Evolutionary conservation across 202 grass and related monocot species (phyloP).

Genomic region (Panicum hallii): DNA sequence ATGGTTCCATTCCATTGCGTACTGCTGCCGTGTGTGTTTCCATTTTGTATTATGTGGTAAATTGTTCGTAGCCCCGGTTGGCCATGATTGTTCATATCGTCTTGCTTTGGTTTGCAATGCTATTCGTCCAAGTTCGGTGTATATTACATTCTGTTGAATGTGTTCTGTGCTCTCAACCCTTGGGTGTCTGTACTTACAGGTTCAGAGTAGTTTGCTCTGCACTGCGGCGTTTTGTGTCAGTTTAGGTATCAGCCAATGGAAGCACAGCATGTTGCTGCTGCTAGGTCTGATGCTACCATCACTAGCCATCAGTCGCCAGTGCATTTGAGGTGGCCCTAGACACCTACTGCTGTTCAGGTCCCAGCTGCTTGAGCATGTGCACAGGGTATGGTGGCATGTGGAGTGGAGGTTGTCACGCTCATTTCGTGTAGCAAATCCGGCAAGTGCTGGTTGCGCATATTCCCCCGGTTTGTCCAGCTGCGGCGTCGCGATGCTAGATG

Average conservation of each 20-base stretch:
- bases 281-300: neutral
- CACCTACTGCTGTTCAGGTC: neutral
- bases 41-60: conserved; percentile 47
- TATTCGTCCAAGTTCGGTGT: conserved; percentile 20
- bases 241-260: neutral
- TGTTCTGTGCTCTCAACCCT: neutral
- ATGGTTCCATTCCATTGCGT: conserved; percentile 44
- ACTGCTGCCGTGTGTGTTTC: conserved; percentile 54
- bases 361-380: neutral
- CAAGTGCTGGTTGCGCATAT: neutral
- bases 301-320: neutral
- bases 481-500: neutral
- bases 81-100: conserved; percentile 60
- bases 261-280: neutral
- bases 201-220: neutral
- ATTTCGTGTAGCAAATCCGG: neutral
- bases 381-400: neutral
- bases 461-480: neutral
- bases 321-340: neutral
- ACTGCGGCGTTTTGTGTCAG: neutral
- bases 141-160: conserved; percentile 23
- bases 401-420: neutral
- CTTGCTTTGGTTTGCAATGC: conserved; percentile 47
- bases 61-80: conserved; percentile 48
- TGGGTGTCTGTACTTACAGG: neutral